Evolutionary conservation across 371 early-diverging fungal genomes (phyloP).

Genomic region (Actinomortierella wolfii): DNA sequence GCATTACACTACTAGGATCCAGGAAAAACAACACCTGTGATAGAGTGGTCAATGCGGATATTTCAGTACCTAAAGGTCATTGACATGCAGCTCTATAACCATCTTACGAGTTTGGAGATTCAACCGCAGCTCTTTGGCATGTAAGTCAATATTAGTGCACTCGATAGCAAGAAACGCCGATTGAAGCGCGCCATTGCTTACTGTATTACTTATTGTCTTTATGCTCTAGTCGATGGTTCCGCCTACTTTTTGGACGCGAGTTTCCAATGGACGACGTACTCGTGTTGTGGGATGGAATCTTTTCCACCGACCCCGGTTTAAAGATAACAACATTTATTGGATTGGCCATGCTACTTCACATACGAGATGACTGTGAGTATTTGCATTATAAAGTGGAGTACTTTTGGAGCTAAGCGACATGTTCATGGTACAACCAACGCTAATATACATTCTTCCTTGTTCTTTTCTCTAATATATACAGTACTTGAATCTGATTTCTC

Average conservation of each 20-base stretch:
- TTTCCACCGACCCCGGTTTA: slow-evolving; percentile 77
- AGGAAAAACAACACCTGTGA: slow-evolving; percentile 73
- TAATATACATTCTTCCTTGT: neutral
- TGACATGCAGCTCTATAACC: slow-evolving; percentile 73
- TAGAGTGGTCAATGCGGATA: slow-evolving; percentile 69
- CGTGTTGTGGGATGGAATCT: slow-evolving; percentile 88
- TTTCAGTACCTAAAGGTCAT: slow-evolving; percentile 59
- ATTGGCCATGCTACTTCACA: slow-evolving; percentile 71
- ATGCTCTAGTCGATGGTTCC: slow-evolving; percentile 80
- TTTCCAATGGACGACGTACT: slow-evolving; percentile 75
- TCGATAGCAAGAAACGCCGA: slow-evolving; percentile 8
- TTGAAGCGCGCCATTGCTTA: too few species aligned
- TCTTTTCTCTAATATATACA: slow-evolving; percentile 19
- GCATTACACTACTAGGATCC: slow-evolving; percentile 40
- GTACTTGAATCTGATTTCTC: slow-evolving; percentile 80
- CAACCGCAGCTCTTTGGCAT: slow-evolving; percentile 95
- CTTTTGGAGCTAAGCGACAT: too few species aligned
- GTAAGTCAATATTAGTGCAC: slow-evolving; percentile 50
- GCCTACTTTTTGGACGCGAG: slow-evolving; percentile 92
- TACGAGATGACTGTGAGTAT: slow-evolving; percentile 77
- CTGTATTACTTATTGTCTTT: neutral
- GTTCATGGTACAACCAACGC: neutral
- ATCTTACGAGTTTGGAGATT: slow-evolving; percentile 74
- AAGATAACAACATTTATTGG: slow-evolving; percentile 83
- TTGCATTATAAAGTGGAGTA: neutral